Conservation (phyloP, 192 early-diverging fungal genomes). For the Podila epigama region DNA sequence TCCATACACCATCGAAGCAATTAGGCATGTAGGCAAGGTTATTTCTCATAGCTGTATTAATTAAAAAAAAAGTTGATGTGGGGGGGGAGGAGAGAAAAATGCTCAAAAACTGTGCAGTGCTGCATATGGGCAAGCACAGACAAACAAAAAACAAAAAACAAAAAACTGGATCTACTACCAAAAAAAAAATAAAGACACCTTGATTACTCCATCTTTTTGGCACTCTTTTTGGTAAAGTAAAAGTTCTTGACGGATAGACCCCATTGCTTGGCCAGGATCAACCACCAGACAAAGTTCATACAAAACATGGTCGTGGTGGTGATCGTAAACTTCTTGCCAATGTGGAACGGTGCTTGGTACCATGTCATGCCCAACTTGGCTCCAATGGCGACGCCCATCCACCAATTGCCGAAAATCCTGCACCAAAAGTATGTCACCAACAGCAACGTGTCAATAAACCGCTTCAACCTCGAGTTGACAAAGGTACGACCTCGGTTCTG, state of each 20-base stretch:
- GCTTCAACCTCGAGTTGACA: constrained; percentile 35
- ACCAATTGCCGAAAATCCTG: constrained; percentile 48
- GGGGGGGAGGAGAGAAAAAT: too few relatives aligned
- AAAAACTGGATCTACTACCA: too few relatives aligned
- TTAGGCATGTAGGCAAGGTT: too few relatives aligned
- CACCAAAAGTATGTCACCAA: constrained; percentile 50
- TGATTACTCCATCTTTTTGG: constrained; percentile 39
- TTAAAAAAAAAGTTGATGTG: too few relatives aligned
- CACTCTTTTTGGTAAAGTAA: constrained; percentile 31
- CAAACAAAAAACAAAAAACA: too few relatives aligned
- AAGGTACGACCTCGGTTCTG: constrained; percentile 39
- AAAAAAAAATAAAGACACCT: not conserved
- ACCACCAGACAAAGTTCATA: constrained; percentile 44
- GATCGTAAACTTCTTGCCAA: constrained; percentile 43
- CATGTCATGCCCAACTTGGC: constrained; percentile 40
- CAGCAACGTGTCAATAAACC: constrained; percentile 39
- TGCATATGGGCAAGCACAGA: too few relatives aligned
- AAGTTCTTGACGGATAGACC: constrained; percentile 32
- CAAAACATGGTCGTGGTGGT: constrained; percentile 46
- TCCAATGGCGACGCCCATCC: constrained; percentile 49
- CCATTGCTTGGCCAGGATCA: constrained; percentile 49
- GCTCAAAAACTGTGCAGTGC: too few relatives aligned
- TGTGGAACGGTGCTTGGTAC: constrained; percentile 34
- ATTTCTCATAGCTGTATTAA: too few relatives aligned
- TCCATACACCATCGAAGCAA: too few relatives aligned